Percentiles rank a stretch among this genome's conserved stretches.
Conservation (phyloP, 768 basidiomycete genomes). For the Boletellus emodensis region DNA sequence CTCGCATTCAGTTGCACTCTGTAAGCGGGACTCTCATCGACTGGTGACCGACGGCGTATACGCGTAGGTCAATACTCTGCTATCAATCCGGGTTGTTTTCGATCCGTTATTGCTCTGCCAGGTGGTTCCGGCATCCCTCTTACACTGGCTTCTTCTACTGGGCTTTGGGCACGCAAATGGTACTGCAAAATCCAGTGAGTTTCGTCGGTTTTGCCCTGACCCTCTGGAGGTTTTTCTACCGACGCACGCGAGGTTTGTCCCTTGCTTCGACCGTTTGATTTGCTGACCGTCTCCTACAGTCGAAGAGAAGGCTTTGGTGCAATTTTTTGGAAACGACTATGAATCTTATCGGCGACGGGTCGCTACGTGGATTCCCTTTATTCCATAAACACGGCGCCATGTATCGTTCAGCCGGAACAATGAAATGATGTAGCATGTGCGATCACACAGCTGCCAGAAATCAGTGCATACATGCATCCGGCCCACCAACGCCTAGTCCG, state of each 20-base stretch:
- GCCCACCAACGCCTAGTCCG: slow-evolving; percentile 34
- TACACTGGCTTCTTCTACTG: slow-evolving; percentile 98
- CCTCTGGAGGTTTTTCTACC: slow-evolving; percentile 84
- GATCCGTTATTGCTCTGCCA: background rate
- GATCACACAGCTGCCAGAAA: slow-evolving; percentile 26
- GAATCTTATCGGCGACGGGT: slow-evolving; percentile 68
- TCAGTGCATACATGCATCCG: slow-evolving; percentile 21
- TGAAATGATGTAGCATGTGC: slow-evolving; percentile 19
- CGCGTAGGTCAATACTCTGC: slow-evolving; percentile 47
- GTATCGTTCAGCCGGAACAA: slow-evolving; percentile 2
- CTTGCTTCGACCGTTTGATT: background rate
- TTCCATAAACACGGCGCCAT: slow-evolving; percentile 43
- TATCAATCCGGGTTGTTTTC: background rate
- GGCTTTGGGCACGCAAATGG: slow-evolving; percentile 91
- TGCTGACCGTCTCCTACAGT: slow-evolving; percentile 39
- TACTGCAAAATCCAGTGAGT: slow-evolving; percentile 81
- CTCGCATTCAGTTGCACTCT: slow-evolving; percentile 80
- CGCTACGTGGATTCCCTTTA: slow-evolving; percentile 85
- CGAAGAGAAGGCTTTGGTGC: slow-evolving; percentile 75
- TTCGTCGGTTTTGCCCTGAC: slow-evolving; percentile 61
- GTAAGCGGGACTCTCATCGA: slow-evolving; percentile 66
- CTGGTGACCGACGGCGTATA: slow-evolving; percentile 92
- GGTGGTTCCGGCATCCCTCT: slow-evolving; percentile 83
- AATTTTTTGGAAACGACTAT: slow-evolving; percentile 91
- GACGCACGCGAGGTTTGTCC: slow-evolving; percentile 69